Conservation (phyloP, 345 rosid species). For the Arabis hirsuta region DNA sequence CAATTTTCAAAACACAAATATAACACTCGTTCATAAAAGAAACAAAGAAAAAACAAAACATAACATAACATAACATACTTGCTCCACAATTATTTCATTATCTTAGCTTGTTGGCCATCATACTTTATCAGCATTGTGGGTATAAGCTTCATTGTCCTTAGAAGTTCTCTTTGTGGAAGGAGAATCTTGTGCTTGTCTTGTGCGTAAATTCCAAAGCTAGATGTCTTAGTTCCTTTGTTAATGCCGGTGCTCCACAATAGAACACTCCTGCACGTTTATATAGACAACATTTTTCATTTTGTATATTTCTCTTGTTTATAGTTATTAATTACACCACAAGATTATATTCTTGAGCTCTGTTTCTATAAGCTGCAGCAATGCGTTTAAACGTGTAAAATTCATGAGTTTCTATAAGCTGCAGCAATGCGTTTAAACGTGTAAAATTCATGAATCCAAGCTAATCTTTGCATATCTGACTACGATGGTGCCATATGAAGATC, state of each 20-base stretch:
- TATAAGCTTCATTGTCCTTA: slow-evolving; percentile 37
- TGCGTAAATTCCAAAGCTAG: slow-evolving; percentile 72
- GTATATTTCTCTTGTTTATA: not conserved
- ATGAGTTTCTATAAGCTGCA: not conserved
- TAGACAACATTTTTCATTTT: not conserved
- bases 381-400: not conserved
- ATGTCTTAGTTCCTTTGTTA: slow-evolving; percentile 59
- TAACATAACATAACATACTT: not conserved
- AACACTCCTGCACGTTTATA: slow-evolving; percentile 67
- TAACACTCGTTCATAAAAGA: not conserved
- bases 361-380: not conserved
- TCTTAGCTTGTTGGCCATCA: slow-evolving; percentile 15
- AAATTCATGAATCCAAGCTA: not conserved
- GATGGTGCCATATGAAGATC: not conserved
- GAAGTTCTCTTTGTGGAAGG: slow-evolving; percentile 81
- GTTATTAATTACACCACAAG: not conserved
- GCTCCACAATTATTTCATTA: not conserved
- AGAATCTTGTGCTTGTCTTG: slow-evolving; percentile 68
- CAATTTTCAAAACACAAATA: not conserved
- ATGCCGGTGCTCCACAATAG: slow-evolving; percentile 66
- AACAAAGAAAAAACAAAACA: no score
- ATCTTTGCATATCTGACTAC: slow-evolving; percentile 1
- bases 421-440: not conserved
- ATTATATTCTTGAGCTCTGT: not conserved
- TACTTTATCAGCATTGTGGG: slow-evolving; percentile 11